phyloP scores from a whole-genome alignment of 2,329 filamentous ascomycete genomes.

The Rhynchosporium graminicola region DNA sequence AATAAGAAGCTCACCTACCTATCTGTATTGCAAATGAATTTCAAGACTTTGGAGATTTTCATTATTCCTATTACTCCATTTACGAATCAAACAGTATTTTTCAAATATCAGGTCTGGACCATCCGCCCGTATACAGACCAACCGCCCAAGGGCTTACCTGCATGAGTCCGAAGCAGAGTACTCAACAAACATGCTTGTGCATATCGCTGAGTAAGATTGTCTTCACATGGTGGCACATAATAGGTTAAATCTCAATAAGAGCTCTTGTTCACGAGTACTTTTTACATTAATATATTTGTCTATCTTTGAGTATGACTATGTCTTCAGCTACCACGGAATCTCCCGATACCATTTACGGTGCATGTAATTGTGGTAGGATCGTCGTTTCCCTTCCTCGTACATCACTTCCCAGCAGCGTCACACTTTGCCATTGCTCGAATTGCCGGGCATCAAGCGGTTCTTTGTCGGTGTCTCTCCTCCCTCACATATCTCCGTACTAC shows the following conservation, averaged over 20 bases:
- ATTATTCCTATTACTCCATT: too few relatives aligned
- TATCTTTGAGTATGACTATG: background rate
- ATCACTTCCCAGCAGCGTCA: constrained; percentile 14
- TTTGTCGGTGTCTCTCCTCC: background rate
- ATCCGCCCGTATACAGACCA: too few relatives aligned
- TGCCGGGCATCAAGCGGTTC: constrained; percentile 20
- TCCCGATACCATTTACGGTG: constrained; percentile 18
- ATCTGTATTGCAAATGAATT: background rate
- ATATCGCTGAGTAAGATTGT: constrained; percentile 6
- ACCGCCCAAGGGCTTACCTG: background rate
- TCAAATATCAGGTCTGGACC: too few relatives aligned
- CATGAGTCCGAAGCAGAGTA: background rate
- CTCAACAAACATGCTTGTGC: background rate
- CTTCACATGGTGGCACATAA: background rate
- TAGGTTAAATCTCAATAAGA: background rate
- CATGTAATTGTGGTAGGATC: constrained; percentile 25
- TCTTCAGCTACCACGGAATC: constrained; percentile 3
- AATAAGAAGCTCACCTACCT: too few relatives aligned
- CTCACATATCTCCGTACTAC: background rate
- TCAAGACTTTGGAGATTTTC: too few relatives aligned
- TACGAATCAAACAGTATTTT: too few relatives aligned
- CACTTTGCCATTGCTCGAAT: constrained; percentile 23
- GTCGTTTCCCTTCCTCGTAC: constrained; percentile 13
- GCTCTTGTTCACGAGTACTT: background rate
- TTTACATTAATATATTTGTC: background rate